These are phyloP conservation scores for Castanopsis chinensis DNA, from an alignment of 306 rosid genomes.

Conservation along the genomic window DNA sequence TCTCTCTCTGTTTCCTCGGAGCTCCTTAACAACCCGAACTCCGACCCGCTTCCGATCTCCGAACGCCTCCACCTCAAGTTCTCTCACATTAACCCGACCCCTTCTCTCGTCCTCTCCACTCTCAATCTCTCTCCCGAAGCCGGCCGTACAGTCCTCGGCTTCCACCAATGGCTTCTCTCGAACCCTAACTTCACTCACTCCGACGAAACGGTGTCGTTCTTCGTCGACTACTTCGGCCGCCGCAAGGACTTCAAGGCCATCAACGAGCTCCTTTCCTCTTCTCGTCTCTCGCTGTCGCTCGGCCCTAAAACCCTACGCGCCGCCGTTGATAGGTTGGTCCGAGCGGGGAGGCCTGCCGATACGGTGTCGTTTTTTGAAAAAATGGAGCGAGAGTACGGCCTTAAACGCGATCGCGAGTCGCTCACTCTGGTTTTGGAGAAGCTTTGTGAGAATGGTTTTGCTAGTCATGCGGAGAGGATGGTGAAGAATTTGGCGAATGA, in stretches of 20 bases:
- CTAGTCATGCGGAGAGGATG: conserved; percentile 70
- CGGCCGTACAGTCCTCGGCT: conserved; percentile 58
- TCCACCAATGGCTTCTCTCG: conserved; percentile 57
- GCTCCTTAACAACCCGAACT: conserved; percentile 47
- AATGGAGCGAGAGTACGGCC: conserved; percentile 76
- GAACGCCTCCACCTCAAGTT: conserved; percentile 61
- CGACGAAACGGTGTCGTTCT: conserved; percentile 60
- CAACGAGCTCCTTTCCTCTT: conserved; percentile 33
- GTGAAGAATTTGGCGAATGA: conserved; percentile 64
- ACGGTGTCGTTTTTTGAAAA: conserved; percentile 62
- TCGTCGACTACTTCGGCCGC: conserved; percentile 66
- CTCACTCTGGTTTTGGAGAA: conserved; percentile 57
- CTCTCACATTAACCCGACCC: conserved; percentile 62
- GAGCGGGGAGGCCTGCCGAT: conserved; percentile 56
- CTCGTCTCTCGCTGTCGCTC: no score
- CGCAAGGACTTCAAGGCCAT: conserved; percentile 76
- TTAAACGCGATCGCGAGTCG: conserved; percentile 52
- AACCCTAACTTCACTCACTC: conserved; percentile 50
- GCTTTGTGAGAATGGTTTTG: conserved; percentile 65
- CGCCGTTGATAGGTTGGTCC: conserved; percentile 56
- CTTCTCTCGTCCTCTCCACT: conserved; percentile 39
- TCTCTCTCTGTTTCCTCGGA: conserved; percentile 50
- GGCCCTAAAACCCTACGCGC: conserved; percentile 57
- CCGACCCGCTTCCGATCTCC: conserved; percentile 48
- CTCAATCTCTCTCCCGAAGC: conserved; percentile 63